Evolutionary conservation across 2,329 filamentous ascomycete species (phyloP).

Genomic region (Apiospora kogelbergensis): DNA sequence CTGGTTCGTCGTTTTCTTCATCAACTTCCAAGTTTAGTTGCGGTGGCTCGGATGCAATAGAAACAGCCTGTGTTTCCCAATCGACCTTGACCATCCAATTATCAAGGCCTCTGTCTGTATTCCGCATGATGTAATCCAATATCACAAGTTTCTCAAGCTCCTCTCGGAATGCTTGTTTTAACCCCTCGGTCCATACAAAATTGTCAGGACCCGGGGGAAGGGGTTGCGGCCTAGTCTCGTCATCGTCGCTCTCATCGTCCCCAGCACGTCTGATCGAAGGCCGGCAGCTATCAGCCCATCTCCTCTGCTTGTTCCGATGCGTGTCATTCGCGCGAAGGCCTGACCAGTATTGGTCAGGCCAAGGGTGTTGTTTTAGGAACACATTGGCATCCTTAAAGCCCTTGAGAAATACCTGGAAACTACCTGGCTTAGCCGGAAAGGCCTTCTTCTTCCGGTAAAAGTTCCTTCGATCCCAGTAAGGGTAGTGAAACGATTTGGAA

Average conservation of each 20-base stretch:
- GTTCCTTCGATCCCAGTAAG: slow-evolving; percentile 91
- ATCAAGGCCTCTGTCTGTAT: slow-evolving; percentile 92
- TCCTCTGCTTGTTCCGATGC: slow-evolving; percentile 65
- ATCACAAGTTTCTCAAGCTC: slow-evolving; percentile 97
- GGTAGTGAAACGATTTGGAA: slow-evolving; percentile 97
- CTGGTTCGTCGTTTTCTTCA: slow-evolving; percentile 48
- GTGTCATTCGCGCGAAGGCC: slow-evolving; percentile 69
- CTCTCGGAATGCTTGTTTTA: slow-evolving; percentile 92
- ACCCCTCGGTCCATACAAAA: slow-evolving; percentile 82
- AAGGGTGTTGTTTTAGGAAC: slow-evolving; percentile 91
- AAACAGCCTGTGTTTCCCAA: slow-evolving; percentile 77
- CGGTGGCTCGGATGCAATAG: slow-evolving; percentile 79
- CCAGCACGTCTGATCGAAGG: slow-evolving; percentile 49
- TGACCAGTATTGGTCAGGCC: slow-evolving; percentile 83
- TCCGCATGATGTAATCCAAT: slow-evolving; percentile 98
- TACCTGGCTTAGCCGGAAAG: slow-evolving; percentile 86
- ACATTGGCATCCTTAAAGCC: slow-evolving; percentile 97
- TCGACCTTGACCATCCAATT: slow-evolving; percentile 99
- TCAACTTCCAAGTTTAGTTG: slow-evolving; percentile 62
- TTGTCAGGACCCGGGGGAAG: slow-evolving; percentile 45
- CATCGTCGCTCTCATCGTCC: slow-evolving; percentile 52
- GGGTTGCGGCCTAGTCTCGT: slow-evolving; percentile 35
- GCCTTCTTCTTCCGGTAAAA: slow-evolving; percentile 85
- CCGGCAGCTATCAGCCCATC: slow-evolving; percentile 82
- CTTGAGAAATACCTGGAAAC: slow-evolving; percentile 96